Evolutionary conservation across 345 rosid species (phyloP), one percentile per base, ranked within the genome.

Genomic region (Citrus maxima): DNA sequence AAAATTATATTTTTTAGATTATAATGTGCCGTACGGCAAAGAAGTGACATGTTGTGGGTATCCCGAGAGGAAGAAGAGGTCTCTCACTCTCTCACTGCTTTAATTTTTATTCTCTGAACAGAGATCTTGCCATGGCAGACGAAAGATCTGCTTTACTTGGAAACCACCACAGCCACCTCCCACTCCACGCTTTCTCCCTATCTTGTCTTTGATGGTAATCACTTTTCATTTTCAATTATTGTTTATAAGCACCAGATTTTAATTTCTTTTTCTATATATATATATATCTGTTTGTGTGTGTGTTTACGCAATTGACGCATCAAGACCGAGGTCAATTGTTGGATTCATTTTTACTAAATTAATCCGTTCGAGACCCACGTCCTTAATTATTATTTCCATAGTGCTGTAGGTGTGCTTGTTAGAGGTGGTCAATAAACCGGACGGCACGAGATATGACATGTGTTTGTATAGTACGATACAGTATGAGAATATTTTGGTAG

Each of bases 101-200:
- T 68, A 67, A 71, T 82, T 74, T 63, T 63, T 77, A 19, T 12
- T 61, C 25, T 34, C 27, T 67, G 82, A 51, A 34, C 61, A 74
- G 60, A 75, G 66, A 85, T 85, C 80, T 80, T 62, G 9, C 38
- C 5, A 16, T 76, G 77, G 42, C 77, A 63, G 82, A 59, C 79
- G 77, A 40, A 70, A 83, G 84, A 83, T 85, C 79, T 80, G 51
- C 80, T 80, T 83, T 80, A 74, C 84, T 81, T 38, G 76, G 81
- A 81, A 80, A 68, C 67, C 86, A 78, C 85, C 76, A 32, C 40
- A 7, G 72, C 73, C 54, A 71, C 78, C 51, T 76, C 72, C 18
- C 73, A 61, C 14, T 30, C 65, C 83, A 78, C 24, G 59, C 74
- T 7, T 30, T 46, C 35, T 34, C 22, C 77, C 30, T 34, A 37